phyloP scores from a whole-genome alignment of 176 grass and related monocot species.

The Rhynchospora tenuis region DNA sequence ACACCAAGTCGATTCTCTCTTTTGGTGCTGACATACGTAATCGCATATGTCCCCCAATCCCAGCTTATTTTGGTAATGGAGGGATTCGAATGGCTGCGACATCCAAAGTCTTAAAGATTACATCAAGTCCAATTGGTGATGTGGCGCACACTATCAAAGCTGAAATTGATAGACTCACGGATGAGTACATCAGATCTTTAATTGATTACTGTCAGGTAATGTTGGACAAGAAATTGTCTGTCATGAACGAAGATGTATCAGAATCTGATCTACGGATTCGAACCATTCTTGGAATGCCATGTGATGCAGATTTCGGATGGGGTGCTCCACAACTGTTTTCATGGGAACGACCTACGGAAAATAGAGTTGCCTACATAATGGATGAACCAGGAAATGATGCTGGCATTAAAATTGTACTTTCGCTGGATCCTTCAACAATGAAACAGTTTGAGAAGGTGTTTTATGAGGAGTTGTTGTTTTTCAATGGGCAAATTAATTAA shows the following conservation, averaged over 20 bases:
- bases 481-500: neutral
- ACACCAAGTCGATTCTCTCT: neutral
- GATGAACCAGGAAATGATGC: neutral
- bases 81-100: neutral
- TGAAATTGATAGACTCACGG: neutral
- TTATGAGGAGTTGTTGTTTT: neutral
- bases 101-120: neutral
- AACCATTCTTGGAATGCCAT: neutral
- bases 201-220: neutral
- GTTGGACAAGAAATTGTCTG: neutral
- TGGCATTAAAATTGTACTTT: neutral
- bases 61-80: slow-evolving; percentile 5
- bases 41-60: slow-evolving; percentile 17
- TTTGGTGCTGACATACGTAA: slow-evolving; percentile 9
- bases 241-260: neutral
- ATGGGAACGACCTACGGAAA: neutral
- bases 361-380: neutral
- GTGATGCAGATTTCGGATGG: slow-evolving; percentile 7
- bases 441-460: slow-evolving; percentile 8
- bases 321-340: neutral
- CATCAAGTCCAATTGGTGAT: neutral
- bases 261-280: neutral
- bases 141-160: neutral
- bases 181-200: slow-evolving; percentile 10
- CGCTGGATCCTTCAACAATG: slow-evolving; percentile 2